These are phyloP conservation scores for Arachis monticola DNA, from an alignment of 331 rosid genomes.

Conservation along the genomic window DNA sequence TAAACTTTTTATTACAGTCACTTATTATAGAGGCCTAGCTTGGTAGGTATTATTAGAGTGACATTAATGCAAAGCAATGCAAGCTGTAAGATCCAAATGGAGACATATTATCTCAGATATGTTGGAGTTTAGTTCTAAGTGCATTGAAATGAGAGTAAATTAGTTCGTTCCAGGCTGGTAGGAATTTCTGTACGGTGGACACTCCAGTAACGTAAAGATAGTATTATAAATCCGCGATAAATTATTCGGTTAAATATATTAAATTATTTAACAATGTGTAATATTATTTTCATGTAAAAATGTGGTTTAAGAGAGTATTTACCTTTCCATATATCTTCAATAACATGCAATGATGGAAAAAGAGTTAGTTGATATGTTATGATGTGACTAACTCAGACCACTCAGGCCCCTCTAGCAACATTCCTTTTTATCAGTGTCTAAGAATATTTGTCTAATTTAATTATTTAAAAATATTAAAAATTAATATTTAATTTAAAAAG, in stretches of 20 bases:
- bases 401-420: conserved; percentile 57
- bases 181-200: not conserved
- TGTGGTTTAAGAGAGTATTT: too few species aligned
- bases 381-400: conserved; percentile 82
- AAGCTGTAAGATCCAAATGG: conserved; percentile 2
- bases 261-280: too few species aligned
- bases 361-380: conserved; percentile 38
- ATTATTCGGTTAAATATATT: too few species aligned
- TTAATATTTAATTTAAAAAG: too few species aligned
- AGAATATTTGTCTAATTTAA: too few species aligned
- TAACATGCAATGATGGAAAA: conserved; percentile 36
- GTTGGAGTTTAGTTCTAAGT: conserved; percentile 44
- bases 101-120: conserved; percentile 41
- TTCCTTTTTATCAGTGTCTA: conserved; percentile 42
- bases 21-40: conserved; percentile 19
- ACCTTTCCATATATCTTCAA: too few species aligned
- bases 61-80: conserved; percentile 25
- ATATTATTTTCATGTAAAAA: too few species aligned
- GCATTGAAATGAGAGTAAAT: conserved; percentile 21
- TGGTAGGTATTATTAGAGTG: conserved; percentile 39
- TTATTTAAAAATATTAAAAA: too few species aligned
- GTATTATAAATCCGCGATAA: too few species aligned
- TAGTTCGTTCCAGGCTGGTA: conserved; percentile 41
- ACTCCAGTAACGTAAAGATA: too few species aligned
- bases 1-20: not conserved